Base-by-base conservation (phyloP, 169 alveolate species). In the Babesia caballi region DNA sequence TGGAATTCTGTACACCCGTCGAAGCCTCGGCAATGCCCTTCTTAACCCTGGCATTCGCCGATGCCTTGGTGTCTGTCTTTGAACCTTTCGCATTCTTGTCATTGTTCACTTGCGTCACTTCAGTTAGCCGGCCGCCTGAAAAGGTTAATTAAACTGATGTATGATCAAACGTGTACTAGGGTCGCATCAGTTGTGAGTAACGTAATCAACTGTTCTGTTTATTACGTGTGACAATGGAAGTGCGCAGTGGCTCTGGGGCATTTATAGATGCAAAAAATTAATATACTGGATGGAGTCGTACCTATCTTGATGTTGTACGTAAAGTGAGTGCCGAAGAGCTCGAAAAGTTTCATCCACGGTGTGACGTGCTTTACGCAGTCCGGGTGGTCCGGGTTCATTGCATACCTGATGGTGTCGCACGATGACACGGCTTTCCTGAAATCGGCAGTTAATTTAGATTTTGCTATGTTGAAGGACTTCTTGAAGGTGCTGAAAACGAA, bases 401-500 rank as follows among this genome's bases (percentile, higher is more conserved):
- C 58, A 50, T 46, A 82, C 72, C 63, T 80, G 49, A 23, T 70
- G 19, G 71, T 81, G 60, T 44, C 82, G 38, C 82, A 85, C 38
- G 41, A 47, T 74, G 35, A 78, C 15, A 67, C 76, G 19, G 68
- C 56, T 7, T 82, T 83, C 40, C 68, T 83, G 67, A 88, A 84
- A 25, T 63, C 19, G 2, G 49, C 38, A 27, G 73, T 70, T 38
- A 88, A 66, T 15, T 84, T 77, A 6, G 53, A 32, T 27, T 63
- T 59, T 9, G 91, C 93, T 28, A 59, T 65, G 59, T 68, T 61
- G 57, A 88, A 88, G 23, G 89, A 75, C 17, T 76, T 72, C 21
- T 74, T 84, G 49, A 88, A 78, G 42, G 70, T 67, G 75, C 91
- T 80, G 57, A 5, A 17, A 4, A 19, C 7, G 28, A 25, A 21